Evolutionary conservation across 331 rosid species (phyloP), one percentile per base, ranked within the genome.

Genomic region (Arachis monticola): DNA sequence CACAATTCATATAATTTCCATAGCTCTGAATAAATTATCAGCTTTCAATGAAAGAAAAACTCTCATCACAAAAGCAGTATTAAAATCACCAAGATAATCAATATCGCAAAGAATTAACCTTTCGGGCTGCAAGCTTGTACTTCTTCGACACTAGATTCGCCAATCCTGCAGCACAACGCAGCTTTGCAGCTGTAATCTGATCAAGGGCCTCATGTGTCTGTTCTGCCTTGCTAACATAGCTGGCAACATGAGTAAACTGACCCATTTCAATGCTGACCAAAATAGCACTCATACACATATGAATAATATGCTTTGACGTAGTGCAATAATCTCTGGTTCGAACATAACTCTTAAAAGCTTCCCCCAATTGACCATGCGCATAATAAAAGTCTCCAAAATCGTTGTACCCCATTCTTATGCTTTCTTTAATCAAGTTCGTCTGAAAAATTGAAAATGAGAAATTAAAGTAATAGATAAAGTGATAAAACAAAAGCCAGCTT

Each of bases 221-320:
- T 79, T 95, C 97, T 61, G 99, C 98, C 87, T 90, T 95, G 83
- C 85, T 83, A n/a, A 90, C 97, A 77, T 95, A 89, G 90, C 96
- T 95, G 32, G 94, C 74, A 56, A 89, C 97, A 76, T 95, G 99
- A 75, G 98, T 70, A 84, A 95, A 92, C 76, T 95, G 99, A 74
- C 99, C 98, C 97, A 90, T 90, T 88, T 95, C 99, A 71, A 95
- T 95, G 90, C 98, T 92, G 86, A 95, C 99, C 70, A 95, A 82
- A 85, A 92, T 95, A 3, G 97, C 90, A 82, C 91, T 92, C 94
- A 87, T 79, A 64, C 98, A 95, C 99, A 95, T 95, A 79, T 95
- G 98, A 83, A 92, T 85, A 14, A 95, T 89, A 73, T 95, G 99
- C 81, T 92, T 95, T 17, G 98, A 83, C 47, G 98, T 95, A 13